These are phyloP conservation scores for Escovopsis weberi DNA, from an alignment of 2,329 filamentous ascomycete genomes.

Conservation along the genomic window DNA sequence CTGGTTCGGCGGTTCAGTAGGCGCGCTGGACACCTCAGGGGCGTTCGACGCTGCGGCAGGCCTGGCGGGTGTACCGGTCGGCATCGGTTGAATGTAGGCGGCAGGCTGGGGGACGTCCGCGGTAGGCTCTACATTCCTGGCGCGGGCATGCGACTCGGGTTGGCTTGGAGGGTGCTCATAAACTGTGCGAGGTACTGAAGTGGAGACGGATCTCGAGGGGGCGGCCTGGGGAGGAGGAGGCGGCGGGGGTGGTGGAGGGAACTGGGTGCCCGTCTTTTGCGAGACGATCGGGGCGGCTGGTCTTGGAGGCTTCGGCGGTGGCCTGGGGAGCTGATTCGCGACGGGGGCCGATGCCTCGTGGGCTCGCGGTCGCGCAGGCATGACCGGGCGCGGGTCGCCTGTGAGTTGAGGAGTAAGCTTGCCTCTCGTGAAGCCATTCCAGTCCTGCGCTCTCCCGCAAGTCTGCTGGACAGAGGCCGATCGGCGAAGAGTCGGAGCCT, in stretches of 20 bases:
- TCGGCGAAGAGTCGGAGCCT: conserved; percentile 40
- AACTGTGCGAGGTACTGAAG: conserved; percentile 11
- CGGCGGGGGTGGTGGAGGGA: conserved; percentile 2
- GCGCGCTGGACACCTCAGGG: conserved; percentile 11
- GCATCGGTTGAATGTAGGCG: no score
- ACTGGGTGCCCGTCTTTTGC: conserved; percentile 7
- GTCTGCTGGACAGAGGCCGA: conserved; percentile 22
- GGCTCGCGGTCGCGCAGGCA: conserved; percentile 33
- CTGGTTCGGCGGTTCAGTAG: conserved; percentile 31
- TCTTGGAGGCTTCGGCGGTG: conserved; percentile 31
- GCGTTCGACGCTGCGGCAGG: conserved; percentile 6
- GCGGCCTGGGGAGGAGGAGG: background rate
- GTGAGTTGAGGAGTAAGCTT: conserved; percentile 25
- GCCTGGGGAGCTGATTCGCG: conserved; percentile 7
- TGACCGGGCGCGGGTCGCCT: conserved; percentile 29
- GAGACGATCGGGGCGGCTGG: conserved; percentile 16
- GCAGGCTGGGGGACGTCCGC: conserved; percentile 7
- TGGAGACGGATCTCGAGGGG: conserved; percentile 16
- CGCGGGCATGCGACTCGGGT: conserved; percentile 15
- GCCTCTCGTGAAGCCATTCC: conserved; percentile 23
- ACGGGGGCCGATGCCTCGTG: conserved; percentile 10
- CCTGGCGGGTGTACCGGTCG: conserved; percentile 1
- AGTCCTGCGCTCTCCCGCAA: conserved; percentile 30
- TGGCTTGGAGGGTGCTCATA: conserved; percentile 13
- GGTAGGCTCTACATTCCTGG: conserved; percentile 22